phyloP scores from a whole-genome alignment of 2,329 filamentous ascomycete genomes.

The Arthrobotrys megalospora region DNA sequence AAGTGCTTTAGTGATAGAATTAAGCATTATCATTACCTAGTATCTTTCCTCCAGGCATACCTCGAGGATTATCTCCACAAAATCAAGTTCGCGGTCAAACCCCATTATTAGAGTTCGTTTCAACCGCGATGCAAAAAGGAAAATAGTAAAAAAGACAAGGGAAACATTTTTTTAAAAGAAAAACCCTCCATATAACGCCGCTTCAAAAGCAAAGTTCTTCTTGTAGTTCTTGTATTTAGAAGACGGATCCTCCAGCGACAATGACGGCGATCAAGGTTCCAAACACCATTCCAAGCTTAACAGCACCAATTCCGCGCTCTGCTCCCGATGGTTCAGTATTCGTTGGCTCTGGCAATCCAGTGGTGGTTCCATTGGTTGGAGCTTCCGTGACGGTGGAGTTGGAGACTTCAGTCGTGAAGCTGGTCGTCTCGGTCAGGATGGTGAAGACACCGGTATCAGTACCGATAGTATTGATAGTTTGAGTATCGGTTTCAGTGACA shows the following conservation, averaged over 20 bases:
- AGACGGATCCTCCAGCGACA: not conserved
- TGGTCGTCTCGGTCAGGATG: conserved; percentile 32
- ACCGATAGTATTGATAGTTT: conserved; percentile 39
- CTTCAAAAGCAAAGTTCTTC: not conserved
- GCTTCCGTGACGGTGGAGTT: not conserved
- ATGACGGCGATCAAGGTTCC: conserved; percentile 2
- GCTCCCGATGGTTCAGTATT: conserved; percentile 21
- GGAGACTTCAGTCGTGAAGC: not conserved
- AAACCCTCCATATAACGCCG: not conserved
- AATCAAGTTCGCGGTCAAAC: no score
- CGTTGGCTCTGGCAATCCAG: conserved; percentile 3
- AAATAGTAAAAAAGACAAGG: no score
- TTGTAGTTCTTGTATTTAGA: not conserved
- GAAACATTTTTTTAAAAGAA: not conserved
- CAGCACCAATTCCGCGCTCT: conserved; percentile 6
- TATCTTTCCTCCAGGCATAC: no score
- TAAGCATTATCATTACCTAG: no score
- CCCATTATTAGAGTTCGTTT: no score
- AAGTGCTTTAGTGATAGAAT: no score
- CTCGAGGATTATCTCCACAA: no score
- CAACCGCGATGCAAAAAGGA: no score
- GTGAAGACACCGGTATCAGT: conserved; percentile 37
- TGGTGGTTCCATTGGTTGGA: not conserved
- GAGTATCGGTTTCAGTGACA: conserved; percentile 1
- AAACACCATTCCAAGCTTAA: conserved; percentile 18